These are phyloP conservation scores for Notholithocarpus densiflorus DNA, from an alignment of 306 rosid species.

Conservation along the genomic window DNA sequence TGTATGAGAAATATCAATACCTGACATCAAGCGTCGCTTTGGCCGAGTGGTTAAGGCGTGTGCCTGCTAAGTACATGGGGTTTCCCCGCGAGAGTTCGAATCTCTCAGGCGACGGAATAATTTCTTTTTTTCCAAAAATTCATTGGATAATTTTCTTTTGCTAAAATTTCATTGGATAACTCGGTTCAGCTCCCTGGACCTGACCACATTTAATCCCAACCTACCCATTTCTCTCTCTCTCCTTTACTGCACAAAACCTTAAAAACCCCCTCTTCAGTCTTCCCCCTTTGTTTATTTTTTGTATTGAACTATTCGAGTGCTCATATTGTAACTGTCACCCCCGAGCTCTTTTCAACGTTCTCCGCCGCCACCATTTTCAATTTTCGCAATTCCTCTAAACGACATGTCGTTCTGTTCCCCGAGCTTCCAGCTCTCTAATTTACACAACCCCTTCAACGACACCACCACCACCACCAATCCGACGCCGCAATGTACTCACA, in stretches of 20 bases:
- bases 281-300: too few relatives aligned
- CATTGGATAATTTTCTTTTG: background rate
- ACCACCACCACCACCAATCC: conserved; percentile 15
- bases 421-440: conserved; percentile 15
- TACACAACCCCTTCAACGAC: conserved; percentile 17
- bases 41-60: conserved; percentile 99
- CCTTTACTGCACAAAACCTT: background rate
- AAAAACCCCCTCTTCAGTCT: background rate
- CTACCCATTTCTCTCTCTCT: background rate
- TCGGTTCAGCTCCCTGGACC: background rate
- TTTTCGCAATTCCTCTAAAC: background rate
- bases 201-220: too few relatives aligned
- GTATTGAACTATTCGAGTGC: too few relatives aligned
- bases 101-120: conserved; percentile 67
- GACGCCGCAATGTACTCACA: conserved; percentile 1
- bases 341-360: background rate
- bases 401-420: conserved; percentile 47
- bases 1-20: too few relatives aligned
- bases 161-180: background rate
- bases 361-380: background rate
- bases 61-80: conserved; percentile 94
- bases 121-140: background rate
- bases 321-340: too few relatives aligned
- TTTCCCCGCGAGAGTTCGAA: conserved; percentile 97
- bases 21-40: conserved; percentile 38